These are phyloP conservation scores for Bromus sterilis DNA, from an alignment of 176 grass and related monocot genomes.

Conservation along the genomic window DNA sequence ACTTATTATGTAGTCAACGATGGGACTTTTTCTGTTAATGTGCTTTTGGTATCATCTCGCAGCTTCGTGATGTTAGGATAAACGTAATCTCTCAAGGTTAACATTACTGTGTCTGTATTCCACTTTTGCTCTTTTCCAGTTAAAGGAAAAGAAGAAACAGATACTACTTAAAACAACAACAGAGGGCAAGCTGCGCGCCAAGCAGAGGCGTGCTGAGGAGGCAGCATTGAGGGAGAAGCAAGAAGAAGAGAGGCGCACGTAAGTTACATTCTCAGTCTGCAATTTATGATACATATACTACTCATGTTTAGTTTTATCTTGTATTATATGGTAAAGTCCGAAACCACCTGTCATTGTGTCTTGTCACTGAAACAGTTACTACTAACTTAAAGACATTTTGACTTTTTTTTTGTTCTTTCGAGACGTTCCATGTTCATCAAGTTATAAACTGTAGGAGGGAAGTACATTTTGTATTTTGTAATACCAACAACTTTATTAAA, in stretches of 20 bases:
- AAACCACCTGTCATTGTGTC: background rate
- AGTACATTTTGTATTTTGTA: conserved; percentile 10
- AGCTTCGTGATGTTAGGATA: background rate
- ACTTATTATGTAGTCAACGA: background rate
- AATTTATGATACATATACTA: conserved; percentile 9
- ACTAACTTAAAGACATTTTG: background rate
- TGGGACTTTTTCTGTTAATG: conserved; percentile 15
- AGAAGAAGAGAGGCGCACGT: conserved; percentile 81
- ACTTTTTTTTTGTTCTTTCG: background rate
- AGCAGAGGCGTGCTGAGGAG: conserved; percentile 79
- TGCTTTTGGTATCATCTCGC: background rate
- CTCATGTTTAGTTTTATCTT: conserved; percentile 9
- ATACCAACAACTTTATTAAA: background rate
- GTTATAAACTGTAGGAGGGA: background rate
- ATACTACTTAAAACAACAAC: conserved; percentile 87
- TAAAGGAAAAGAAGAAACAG: conserved; percentile 97
- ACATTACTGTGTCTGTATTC: background rate
- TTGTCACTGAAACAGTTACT: conserved; percentile 2
- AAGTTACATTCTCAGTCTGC: conserved; percentile 30
- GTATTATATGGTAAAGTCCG: background rate
- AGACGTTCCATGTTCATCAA: background rate
- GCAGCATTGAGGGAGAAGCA: conserved; percentile 74
- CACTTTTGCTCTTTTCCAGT: conserved; percentile 36
- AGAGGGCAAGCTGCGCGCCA: conserved; percentile 76
- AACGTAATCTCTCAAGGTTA: background rate